A percentile compares a stretch with the other conserved stretches of the same genome.
Conservation (phyloP, 1,284 basidiomycete genomes). For the Fomitopsis betulina region DNA sequence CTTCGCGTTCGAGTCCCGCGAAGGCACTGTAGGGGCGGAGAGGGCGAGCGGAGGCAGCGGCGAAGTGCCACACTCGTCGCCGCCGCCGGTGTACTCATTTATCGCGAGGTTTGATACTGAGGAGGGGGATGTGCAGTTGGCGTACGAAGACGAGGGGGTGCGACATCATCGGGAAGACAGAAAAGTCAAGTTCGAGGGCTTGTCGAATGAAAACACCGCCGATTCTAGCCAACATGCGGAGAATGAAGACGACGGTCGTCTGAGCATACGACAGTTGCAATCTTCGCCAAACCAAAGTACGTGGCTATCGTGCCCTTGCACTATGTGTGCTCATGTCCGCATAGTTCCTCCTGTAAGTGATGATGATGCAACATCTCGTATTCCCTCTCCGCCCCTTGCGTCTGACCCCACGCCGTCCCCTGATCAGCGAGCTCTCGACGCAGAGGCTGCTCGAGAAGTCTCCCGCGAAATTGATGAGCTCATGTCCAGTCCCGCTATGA, state of each 20-base stretch:
- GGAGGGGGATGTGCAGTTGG: constrained; percentile 25
- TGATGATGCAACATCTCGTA: too few relatives aligned
- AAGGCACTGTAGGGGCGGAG: background rate
- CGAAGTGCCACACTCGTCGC: constrained; percentile 9
- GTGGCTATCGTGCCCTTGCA: background rate
- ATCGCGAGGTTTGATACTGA: constrained; percentile 27
- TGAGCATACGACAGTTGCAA: background rate
- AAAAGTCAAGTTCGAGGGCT: constrained; percentile 21
- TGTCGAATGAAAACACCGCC: constrained; percentile 11
- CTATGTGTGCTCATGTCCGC: background rate
- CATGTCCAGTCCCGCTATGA: constrained; percentile 38
- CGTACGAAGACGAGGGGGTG: constrained; percentile 32
- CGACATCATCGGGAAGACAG: constrained; percentile 15
- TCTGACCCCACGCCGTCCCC: constrained; percentile 3
- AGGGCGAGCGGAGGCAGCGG: background rate
- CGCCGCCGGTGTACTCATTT: constrained; percentile 24
- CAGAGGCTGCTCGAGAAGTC: constrained; percentile 64
- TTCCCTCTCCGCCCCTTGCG: constrained; percentile 6
- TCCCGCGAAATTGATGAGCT: constrained; percentile 58
- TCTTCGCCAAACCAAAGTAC: background rate
- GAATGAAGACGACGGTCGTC: background rate
- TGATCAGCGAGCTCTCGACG: constrained; percentile 44
- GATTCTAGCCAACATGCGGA: constrained; percentile 10
- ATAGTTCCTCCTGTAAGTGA: background rate
- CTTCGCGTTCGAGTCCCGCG: background rate